Conservation (phyloP, 371 early-diverging fungal genomes). For the Syncephalastrum monosporum region DNA sequence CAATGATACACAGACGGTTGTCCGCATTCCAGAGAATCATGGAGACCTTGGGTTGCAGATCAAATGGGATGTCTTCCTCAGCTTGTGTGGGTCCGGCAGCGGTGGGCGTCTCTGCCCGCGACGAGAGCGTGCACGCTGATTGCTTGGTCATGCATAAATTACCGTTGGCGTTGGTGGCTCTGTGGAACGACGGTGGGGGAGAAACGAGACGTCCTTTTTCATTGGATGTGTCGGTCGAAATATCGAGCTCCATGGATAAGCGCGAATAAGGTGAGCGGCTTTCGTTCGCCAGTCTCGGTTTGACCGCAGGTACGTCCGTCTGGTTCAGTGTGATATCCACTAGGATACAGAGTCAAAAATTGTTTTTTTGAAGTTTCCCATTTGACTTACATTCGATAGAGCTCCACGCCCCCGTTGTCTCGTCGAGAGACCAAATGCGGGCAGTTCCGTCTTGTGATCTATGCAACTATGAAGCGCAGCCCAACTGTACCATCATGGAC, state of each 20-base stretch:
- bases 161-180: too few relatives aligned
- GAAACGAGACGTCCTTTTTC: too few relatives aligned
- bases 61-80: constrained; percentile 4
- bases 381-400: constrained; percentile 33
- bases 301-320: constrained; percentile 14
- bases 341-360: not conserved
- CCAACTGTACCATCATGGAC: constrained; percentile 3
- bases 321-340: constrained; percentile 28
- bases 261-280: too few relatives aligned
- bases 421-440: constrained; percentile 45
- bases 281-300: not conserved
- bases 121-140: not conserved
- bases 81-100: not conserved
- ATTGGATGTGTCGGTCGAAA: too few relatives aligned
- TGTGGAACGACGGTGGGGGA: too few relatives aligned
- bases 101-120: not conserved
- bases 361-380: not conserved
- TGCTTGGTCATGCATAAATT: too few relatives aligned
- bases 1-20: constrained; percentile 60
- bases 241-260: too few relatives aligned
- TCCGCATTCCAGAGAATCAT: constrained; percentile 64
- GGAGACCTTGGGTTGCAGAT: constrained; percentile 37
- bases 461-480: not conserved
- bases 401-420: constrained; percentile 28
- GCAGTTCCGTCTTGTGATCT: constrained; percentile 55